Conservation (phyloP, 164 flowering plant species). For the Cinnamomum micranthum region DNA sequence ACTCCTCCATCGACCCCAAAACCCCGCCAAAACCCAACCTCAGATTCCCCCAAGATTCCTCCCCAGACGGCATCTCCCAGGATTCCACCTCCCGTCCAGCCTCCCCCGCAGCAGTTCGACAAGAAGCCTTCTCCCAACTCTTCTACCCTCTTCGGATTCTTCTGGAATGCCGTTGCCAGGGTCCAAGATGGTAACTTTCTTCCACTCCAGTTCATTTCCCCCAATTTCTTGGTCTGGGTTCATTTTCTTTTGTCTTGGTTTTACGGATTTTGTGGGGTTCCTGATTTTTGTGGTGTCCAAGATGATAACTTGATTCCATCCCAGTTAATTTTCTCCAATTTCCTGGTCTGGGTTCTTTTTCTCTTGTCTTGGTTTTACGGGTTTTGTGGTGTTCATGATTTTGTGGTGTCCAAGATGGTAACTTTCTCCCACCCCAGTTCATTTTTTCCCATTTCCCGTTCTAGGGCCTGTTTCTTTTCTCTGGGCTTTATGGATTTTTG, state of each 20-base stretch:
- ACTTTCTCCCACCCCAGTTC: background rate
- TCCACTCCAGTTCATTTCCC: background rate
- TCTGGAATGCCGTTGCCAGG: conserved; percentile 66
- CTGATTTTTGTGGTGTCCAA: too few relatives aligned
- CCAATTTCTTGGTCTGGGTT: background rate
- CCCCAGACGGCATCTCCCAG: conserved; percentile 9
- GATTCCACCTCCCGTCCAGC: conserved; percentile 54
- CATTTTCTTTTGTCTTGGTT: too few relatives aligned
- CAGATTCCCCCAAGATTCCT: conserved; percentile 8
- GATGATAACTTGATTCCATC: background rate
- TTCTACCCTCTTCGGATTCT: conserved; percentile 38
- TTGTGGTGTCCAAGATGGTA: too few relatives aligned
- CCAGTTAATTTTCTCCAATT: background rate
- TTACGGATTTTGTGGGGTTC: background rate
- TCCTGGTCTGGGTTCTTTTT: background rate
- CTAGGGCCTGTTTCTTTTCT: background rate
- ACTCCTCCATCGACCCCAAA: conserved; percentile 82
- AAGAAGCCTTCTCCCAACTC: conserved; percentile 22
- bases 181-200: conserved; percentile 63
- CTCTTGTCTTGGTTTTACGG: background rate
- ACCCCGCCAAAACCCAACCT: conserved; percentile 9
- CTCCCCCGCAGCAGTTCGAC: conserved; percentile 55
- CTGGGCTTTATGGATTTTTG: background rate
- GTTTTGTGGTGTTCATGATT: background rate
- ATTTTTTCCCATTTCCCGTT: background rate